Evolutionary conservation across 139 green algal genomes (phyloP).

Genomic region (Picochlorum costavermella): DNA sequence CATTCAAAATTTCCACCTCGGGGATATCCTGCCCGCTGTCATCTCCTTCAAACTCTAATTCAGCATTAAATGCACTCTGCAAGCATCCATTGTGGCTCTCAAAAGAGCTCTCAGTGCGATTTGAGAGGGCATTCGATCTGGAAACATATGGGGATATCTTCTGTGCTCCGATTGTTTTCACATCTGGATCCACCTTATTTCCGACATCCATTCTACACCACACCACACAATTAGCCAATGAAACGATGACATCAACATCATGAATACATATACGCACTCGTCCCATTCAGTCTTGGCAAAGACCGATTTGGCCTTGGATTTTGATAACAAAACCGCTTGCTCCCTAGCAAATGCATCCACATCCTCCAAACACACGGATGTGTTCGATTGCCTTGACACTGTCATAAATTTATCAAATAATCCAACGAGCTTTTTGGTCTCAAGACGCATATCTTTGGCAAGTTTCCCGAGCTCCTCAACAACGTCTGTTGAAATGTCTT

Average conservation of each 20-base stretch:
- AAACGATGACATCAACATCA: constrained; percentile 8
- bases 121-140: background rate
- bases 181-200: background rate
- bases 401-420: constrained; percentile 34
- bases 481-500: constrained; percentile 5
- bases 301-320: background rate
- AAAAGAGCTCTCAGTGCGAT: background rate
- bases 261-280: constrained; percentile 9
- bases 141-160: constrained; percentile 26
- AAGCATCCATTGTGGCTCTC: background rate
- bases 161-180: background rate
- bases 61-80: background rate
- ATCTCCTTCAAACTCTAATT: background rate
- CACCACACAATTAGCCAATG: background rate
- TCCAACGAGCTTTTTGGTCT: constrained; percentile 11
- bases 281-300: constrained; percentile 11
- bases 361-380: constrained; percentile 6
- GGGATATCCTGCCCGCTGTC: background rate
- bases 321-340: background rate
- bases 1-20: background rate
- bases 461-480: constrained; percentile 8
- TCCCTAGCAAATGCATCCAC: constrained; percentile 12
- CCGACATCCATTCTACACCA: too few species aligned
- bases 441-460: constrained; percentile 10
- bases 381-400: constrained; percentile 6